These are phyloP conservation scores for Geum urbanum DNA, from an alignment of 306 rosid species.

Conservation along the genomic window DNA sequence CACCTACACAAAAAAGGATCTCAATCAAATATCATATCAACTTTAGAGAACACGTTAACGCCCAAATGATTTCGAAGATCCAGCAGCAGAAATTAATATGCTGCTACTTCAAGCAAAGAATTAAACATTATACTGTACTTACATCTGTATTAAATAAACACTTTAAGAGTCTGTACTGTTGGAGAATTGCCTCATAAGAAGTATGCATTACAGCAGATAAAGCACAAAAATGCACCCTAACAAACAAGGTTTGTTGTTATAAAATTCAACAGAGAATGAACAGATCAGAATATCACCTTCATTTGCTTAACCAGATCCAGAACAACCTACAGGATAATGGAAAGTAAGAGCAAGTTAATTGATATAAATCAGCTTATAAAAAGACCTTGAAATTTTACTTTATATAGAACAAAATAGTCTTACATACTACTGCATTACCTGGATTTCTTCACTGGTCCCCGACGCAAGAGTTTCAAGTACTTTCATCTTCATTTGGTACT, in stretches of 20 bases:
- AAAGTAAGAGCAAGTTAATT: slow-evolving; percentile 2
- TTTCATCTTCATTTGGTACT: slow-evolving; percentile 61
- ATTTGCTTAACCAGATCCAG: slow-evolving; percentile 66
- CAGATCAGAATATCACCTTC: slow-evolving; percentile 52
- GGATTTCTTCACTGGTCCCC: slow-evolving; percentile 73
- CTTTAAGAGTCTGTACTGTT: no score
- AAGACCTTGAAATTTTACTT: neutral
- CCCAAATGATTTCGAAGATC: no score
- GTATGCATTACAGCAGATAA: no score
- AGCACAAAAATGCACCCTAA: neutral
- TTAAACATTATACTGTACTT: no score
- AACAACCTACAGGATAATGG: slow-evolving; percentile 51
- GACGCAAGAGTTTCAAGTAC: slow-evolving; percentile 77
- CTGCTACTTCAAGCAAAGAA: no score
- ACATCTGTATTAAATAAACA: no score
- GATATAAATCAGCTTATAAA: slow-evolving; percentile 21
- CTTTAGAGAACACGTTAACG: no score
- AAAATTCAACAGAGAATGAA: slow-evolving; percentile 22
- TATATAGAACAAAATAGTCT: slow-evolving; percentile 13
- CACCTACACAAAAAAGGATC: no score
- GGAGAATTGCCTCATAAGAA: no score
- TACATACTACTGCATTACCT: slow-evolving; percentile 46
- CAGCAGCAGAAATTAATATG: no score
- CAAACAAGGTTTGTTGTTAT: neutral
- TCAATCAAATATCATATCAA: no score